phyloP scores from a whole-genome alignment of 2,329 filamentous ascomycete species.

The Macrophomina phaseolina region DNA sequence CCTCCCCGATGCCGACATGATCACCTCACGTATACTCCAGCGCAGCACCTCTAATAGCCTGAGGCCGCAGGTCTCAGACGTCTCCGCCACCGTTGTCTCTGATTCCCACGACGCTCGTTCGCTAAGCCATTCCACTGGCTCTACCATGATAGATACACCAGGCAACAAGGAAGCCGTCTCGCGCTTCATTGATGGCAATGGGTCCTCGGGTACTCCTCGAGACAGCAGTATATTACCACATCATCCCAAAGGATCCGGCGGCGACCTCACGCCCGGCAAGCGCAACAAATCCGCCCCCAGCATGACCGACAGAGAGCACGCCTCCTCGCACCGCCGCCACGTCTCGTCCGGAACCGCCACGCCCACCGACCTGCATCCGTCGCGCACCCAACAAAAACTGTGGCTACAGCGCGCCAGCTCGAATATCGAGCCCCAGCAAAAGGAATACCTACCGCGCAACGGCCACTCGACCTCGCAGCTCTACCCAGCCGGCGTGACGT shows the following conservation, averaged over 20 bases:
- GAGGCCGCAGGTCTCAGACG: constrained; percentile 69
- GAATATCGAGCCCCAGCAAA: constrained; percentile 67
- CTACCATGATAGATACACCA: constrained; percentile 47
- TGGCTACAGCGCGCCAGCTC: constrained; percentile 76
- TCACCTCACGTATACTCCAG: constrained; percentile 71
- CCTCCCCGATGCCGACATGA: constrained; percentile 64
- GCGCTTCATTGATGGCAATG: constrained; percentile 51
- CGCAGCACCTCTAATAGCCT: constrained; percentile 66
- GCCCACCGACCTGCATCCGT: constrained; percentile 52
- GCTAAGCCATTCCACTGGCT: constrained; percentile 39
- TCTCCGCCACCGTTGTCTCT: constrained; percentile 59
- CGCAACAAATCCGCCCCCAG: constrained; percentile 48
- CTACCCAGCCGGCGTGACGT: constrained; percentile 10
- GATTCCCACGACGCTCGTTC: constrained; percentile 41
- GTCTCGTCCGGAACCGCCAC: constrained; percentile 42
- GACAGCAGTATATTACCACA: constrained; percentile 45
- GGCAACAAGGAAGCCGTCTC: constrained; percentile 47
- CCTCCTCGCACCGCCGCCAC: constrained; percentile 17
- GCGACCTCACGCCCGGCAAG: constrained; percentile 40
- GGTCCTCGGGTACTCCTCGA: constrained; percentile 48
- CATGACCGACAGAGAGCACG: constrained; percentile 34
- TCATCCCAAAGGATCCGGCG: constrained; percentile 30
- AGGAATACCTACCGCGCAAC: constrained; percentile 49
- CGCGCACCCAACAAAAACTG: constrained; percentile 76
- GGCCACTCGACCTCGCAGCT: constrained; percentile 38